phyloP scores from a whole-genome alignment of 345 rosid species.

The Firmiana major region DNA sequence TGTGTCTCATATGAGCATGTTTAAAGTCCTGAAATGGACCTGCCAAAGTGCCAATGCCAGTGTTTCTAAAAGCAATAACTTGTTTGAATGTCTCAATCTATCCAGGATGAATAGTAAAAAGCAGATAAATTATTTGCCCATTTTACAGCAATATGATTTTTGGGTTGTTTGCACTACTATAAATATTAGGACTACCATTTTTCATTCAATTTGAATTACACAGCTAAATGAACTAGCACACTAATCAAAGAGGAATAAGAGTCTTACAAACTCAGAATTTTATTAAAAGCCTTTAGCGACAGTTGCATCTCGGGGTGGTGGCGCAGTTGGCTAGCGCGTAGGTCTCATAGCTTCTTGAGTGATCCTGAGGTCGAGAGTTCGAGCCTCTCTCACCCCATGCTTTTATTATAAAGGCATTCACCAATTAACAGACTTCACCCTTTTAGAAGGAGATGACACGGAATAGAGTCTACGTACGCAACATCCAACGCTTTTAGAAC shows the following conservation, averaged over 20 bases:
- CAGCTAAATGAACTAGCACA: no score
- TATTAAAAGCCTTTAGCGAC: no score
- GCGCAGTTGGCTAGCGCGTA: conserved; percentile 82
- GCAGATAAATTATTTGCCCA: neutral
- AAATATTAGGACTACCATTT: neutral
- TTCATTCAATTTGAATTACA: neutral
- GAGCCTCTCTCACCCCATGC: conserved; percentile 90
- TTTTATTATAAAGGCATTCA: no score
- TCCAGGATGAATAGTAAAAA: neutral
- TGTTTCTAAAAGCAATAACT: neutral
- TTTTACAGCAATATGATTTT: neutral
- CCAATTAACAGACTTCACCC: no score
- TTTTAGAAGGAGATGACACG: no score
- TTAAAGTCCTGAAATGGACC: conserved; percentile 3
- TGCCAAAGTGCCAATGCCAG: neutral
- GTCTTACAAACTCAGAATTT: no score
- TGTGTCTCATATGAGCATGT: neutral
- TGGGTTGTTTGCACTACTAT: neutral
- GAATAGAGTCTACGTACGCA: no score
- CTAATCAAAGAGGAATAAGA: no score
- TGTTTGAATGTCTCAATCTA: neutral
- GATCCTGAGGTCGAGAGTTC: conserved; percentile 94
- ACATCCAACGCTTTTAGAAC: no score
- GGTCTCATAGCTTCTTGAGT: conserved; percentile 69
- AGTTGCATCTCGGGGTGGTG: conserved; percentile 38